These are phyloP conservation scores for Setomelanomma holmii DNA, from an alignment of 2,329 filamentous ascomycete species.

Conservation along the genomic window DNA sequence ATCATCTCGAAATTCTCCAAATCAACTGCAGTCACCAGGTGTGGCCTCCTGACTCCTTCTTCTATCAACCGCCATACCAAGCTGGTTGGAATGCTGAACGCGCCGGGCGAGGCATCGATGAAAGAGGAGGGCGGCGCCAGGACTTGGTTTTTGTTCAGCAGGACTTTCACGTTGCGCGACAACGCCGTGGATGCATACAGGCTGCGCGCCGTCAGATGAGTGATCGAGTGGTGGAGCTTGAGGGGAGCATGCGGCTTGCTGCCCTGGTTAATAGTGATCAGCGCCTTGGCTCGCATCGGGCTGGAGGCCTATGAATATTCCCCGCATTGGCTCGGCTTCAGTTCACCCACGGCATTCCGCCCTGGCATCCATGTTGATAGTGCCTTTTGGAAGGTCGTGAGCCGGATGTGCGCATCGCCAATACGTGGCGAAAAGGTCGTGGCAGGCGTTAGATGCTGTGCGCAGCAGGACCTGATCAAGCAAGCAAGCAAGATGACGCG, in stretches of 20 bases:
- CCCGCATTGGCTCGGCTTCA: constrained; percentile 13
- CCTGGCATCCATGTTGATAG: neutral
- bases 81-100: neutral
- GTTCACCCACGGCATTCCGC: neutral
- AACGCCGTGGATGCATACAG: constrained; percentile 20
- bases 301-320: constrained; percentile 9
- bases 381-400: neutral
- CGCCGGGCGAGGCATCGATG: neutral
- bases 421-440: constrained; percentile 11
- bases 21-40: neutral
- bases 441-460: constrained; percentile 11
- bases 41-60: neutral
- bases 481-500: constrained; percentile 14
- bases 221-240: constrained; percentile 5
- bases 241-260: neutral
- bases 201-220: constrained; percentile 26
- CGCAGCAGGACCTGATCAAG: constrained; percentile 5
- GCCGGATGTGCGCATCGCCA: neutral
- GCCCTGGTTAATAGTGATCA: constrained; percentile 16
- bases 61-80: neutral
- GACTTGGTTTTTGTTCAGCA: too few relatives aligned
- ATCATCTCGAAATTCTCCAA: neutral
- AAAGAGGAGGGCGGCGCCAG: neutral
- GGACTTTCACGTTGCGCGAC: constrained; percentile 17
- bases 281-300: constrained; percentile 13